Base-by-base conservation (phyloP, 768 basidiomycete species). In the Hygrocybe coccinea region DNA sequence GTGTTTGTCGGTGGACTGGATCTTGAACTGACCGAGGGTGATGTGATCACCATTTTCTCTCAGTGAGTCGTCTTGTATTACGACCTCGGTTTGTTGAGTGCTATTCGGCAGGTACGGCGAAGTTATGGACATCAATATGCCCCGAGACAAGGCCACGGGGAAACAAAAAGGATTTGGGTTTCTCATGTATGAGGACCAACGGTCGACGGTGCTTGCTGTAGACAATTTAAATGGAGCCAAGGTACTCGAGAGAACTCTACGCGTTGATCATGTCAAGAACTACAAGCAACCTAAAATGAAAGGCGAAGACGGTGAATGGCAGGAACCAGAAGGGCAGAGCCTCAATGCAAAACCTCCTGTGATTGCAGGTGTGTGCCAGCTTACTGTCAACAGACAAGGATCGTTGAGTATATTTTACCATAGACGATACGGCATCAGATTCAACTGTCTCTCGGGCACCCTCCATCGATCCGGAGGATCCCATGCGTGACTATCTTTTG, bases 111-210 rank as follows among this genome's bases (percentile, higher is more conserved):
- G 95, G 71, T 97, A 90, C 73, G 95, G 95, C n/a, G 95, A 98
- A 65, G 81, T 97, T 34, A 86, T 93, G 76, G 93, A 99, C 65
- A 76, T 97, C 56, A 94, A 98, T 67, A 79, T 99, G 71, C 95
- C 97, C 25, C 81, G 95, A 48, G 93, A 97, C 74, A 95, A 94
- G 67, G 79, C 87, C 53, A 95, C 95, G 0, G 92, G 93, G 22
- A 95, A 95, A 66, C 78, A 87, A 0, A 85, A 75, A 65, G 97
- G 97, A 2, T 99, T 98, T 68, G 95, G 83, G 8, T 99, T 97
- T 75, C 77, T 98, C 59, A 97, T 98, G 97, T 99, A 98, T 70
- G 93, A 95, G 72, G 94, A 99, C 70, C 97, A 99, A 73, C 83
- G 92, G 47, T 95, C 92, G 57, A 99, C 97, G 5, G 70, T 97